A percentile compares a stretch with the other conserved stretches of the same genome.
These are phyloP conservation scores for Favolaschia claudopus DNA, from an alignment of 768 basidiomycete genomes.

Conservation along the genomic window DNA sequence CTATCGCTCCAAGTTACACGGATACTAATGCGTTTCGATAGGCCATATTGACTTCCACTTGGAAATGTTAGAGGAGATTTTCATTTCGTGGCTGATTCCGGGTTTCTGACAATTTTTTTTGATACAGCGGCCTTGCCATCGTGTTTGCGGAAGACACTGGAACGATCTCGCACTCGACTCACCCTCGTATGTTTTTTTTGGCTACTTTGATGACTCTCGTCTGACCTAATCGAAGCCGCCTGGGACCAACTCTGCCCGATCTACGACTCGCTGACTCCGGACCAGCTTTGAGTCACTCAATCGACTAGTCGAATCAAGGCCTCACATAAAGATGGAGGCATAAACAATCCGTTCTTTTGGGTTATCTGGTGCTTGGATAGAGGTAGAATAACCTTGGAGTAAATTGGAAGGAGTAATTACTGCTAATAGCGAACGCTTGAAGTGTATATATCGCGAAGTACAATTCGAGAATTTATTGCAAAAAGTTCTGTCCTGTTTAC, in stretches of 20 bases:
- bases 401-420: too few species aligned
- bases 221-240: conserved; percentile 2
- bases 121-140: conserved; percentile 25
- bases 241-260: conserved; percentile 36
- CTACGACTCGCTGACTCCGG: conserved; percentile 27
- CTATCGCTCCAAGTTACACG: not conserved
- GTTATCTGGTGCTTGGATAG: too few species aligned
- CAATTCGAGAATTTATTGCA: too few species aligned
- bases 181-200: conserved; percentile 10
- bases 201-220: too few species aligned
- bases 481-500: too few species aligned
- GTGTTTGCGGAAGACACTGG: conserved; percentile 27
- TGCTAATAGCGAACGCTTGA: too few species aligned
- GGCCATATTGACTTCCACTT: conserved; percentile 49
- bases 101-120: conserved; percentile 10
- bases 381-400: too few species aligned
- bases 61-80: conserved; percentile 33
- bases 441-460: too few species aligned
- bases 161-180: not conserved
- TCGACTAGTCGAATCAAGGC: too few species aligned
- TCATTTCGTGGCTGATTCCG: conserved; percentile 25
- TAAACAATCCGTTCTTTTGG: too few species aligned
- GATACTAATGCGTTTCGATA: conserved; percentile 12
- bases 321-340: too few species aligned
- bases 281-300: conserved; percentile 19